phyloP scores from a whole-genome alignment of 805 yeast genomes.

The Candida awuae region DNA sequence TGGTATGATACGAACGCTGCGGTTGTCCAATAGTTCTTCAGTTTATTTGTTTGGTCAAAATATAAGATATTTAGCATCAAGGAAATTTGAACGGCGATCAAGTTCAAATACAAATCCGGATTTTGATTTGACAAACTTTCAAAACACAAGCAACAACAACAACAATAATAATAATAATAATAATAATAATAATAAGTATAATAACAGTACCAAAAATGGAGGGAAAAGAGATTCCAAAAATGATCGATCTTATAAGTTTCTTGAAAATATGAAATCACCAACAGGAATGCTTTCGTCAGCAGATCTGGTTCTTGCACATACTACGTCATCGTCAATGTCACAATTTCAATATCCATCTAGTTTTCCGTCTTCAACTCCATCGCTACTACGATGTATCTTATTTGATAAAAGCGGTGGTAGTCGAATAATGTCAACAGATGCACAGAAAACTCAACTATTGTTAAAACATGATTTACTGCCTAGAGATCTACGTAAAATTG shows the following conservation, averaged over 20 bases:
- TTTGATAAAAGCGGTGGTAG: conserved; percentile 40
- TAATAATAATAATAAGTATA: not conserved
- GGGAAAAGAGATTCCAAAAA: not conserved
- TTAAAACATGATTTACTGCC: conserved; percentile 39
- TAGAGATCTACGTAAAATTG: conserved; percentile 47
- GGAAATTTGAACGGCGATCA: too few relatives aligned
- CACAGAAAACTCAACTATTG: conserved; percentile 36
- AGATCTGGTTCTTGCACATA: conserved; percentile 8
- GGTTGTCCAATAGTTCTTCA: too few relatives aligned
- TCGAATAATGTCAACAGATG: conserved; percentile 37
- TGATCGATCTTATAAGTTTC: not conserved
- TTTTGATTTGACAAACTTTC: too few relatives aligned
- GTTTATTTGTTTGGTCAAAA: too few relatives aligned
- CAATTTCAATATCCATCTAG: conserved; percentile 7
- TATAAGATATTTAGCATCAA: too few relatives aligned
- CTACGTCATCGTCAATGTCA: conserved; percentile 3
- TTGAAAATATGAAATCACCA: not conserved
- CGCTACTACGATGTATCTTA: conserved; percentile 36
- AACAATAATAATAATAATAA: not conserved
- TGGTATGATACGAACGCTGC: not conserved
- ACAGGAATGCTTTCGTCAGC: conserved; percentile 4
- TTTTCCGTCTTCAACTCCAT: conserved; percentile 8
- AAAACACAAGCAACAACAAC: not conserved
- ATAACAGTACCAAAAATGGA: not conserved
- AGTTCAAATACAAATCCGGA: too few relatives aligned